Conservation (phyloP, 108 stramenopile genomes). For the Cyclotella baltica region DNA sequence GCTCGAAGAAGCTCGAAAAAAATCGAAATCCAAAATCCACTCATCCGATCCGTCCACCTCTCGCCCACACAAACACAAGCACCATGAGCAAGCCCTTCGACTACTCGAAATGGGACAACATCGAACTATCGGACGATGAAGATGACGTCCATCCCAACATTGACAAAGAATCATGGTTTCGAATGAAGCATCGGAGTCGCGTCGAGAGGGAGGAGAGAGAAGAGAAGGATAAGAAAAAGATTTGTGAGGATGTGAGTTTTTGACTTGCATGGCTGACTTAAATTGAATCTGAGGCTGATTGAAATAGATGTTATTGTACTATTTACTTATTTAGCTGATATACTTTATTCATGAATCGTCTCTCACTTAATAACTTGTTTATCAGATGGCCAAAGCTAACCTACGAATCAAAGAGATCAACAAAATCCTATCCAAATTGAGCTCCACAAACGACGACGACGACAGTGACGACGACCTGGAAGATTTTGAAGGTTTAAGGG, state of each 20-base stretch:
- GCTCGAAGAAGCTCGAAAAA: neutral
- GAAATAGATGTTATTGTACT: too few species aligned
- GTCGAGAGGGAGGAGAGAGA: constrained; percentile 94
- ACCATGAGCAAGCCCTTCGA: constrained; percentile 93
- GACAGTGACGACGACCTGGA: constrained; percentile 89
- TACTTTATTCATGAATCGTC: neutral
- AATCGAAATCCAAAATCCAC: neutral
- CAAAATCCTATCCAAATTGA: constrained; percentile 52
- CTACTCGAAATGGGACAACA: constrained; percentile 98
- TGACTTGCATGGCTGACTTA: too few species aligned
- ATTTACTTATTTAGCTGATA: neutral
- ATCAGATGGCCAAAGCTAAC: constrained; percentile 81
- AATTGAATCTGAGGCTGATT: too few species aligned
- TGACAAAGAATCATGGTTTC: constrained; percentile 96
- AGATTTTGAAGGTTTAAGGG: constrained; percentile 81
- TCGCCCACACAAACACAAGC: neutral
- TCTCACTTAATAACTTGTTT: neutral
- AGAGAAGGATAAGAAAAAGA: constrained; percentile 88
- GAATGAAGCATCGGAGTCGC: constrained; percentile 93
- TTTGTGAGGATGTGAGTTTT: constrained; percentile 71
- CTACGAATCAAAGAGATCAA: constrained; percentile 87
- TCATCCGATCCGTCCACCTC: neutral
- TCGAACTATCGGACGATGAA: constrained; percentile 98
- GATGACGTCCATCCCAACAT: constrained; percentile 99
- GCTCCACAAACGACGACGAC: constrained; percentile 39